phyloP scores from a whole-genome alignment of 2,329 filamentous ascomycete genomes.

The Epichloe sylvatica region DNA sequence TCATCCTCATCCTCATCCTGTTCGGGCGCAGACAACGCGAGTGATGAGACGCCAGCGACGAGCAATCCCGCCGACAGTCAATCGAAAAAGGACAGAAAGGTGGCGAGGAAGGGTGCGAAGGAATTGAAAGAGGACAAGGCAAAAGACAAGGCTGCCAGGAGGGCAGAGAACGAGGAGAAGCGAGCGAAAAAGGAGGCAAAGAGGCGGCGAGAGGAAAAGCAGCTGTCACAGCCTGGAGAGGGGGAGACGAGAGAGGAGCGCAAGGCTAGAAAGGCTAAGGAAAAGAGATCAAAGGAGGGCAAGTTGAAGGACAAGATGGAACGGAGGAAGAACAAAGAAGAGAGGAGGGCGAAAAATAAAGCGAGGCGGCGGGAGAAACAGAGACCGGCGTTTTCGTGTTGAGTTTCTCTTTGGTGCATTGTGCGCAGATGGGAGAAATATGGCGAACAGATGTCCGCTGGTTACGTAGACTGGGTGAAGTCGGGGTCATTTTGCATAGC shows the following conservation, averaged over 20 bases:
- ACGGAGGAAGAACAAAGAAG: conserved; percentile 20
- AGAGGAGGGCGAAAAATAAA: conserved; percentile 31
- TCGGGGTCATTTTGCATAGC: conserved; percentile 2
- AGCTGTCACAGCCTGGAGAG: neutral
- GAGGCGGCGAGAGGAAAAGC: conserved; percentile 12
- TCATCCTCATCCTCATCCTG: neutral
- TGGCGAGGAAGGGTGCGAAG: conserved; percentile 3
- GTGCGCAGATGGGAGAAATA: neutral
- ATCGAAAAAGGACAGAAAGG: neutral
- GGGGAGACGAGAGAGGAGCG: conserved; percentile 29
- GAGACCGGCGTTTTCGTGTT: conserved; percentile 12
- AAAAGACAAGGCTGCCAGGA: too few species aligned
- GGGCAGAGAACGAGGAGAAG: neutral
- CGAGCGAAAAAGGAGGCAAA: conserved; percentile 4
- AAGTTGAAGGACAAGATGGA: conserved; percentile 12
- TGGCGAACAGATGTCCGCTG: neutral
- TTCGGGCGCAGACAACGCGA: conserved; percentile 11
- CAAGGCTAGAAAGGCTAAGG: conserved; percentile 22
- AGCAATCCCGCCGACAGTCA: conserved; percentile 16
- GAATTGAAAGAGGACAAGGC: conserved; percentile 11
- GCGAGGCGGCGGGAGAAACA: conserved; percentile 25
- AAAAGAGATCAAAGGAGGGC: conserved; percentile 16
- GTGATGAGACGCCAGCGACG: conserved; percentile 16
- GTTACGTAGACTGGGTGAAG: neutral
- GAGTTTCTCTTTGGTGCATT: neutral